Evolutionary conservation across 208 protist genomes (phyloP).

Genomic region (Wallacemonas sp.): DNA sequence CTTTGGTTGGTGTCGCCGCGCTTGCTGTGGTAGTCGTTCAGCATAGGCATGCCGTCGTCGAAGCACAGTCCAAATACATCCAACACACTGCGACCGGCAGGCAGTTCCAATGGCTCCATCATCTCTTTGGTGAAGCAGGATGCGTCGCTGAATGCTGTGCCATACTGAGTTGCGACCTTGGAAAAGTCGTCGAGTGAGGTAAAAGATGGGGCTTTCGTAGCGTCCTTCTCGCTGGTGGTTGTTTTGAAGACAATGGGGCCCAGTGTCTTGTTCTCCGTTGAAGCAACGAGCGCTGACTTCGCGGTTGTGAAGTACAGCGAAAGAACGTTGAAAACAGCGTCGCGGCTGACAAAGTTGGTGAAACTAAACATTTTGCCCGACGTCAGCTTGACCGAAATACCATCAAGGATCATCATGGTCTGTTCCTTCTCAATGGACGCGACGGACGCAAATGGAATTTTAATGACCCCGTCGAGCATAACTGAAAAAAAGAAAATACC

Average conservation of each 20-base stretch:
- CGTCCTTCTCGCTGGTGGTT: constrained; percentile 41
- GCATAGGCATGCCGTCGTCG: constrained; percentile 48
- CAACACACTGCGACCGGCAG: constrained; percentile 39
- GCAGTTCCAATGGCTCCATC: constrained; percentile 47
- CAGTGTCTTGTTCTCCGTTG: neutral
- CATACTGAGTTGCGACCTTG: constrained; percentile 59
- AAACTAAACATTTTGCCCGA: constrained; percentile 39
- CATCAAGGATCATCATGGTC: constrained; percentile 59
- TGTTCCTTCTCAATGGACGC: constrained; percentile 53
- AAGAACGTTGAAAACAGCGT: constrained; percentile 49
- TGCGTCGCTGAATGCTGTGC: constrained; percentile 46
- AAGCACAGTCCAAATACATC: constrained; percentile 69
- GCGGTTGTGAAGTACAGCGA: constrained; percentile 23
- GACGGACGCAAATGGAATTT: constrained; percentile 49
- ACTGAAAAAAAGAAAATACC: constrained; percentile 60
- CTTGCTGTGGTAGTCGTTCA: constrained; percentile 46
- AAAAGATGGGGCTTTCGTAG: constrained; percentile 47
- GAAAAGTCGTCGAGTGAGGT: constrained; percentile 52
- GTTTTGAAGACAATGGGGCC: constrained; percentile 34
- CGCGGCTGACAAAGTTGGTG: constrained; percentile 57
- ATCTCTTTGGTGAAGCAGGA: constrained; percentile 59
- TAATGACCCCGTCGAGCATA: constrained; percentile 43
- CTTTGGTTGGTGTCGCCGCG: constrained; percentile 53
- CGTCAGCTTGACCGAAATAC: constrained; percentile 42
- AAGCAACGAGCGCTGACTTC: constrained; percentile 2